Base-by-base conservation (phyloP, 495 filamentous ascomycete genomes). In the Cladorrhinum samala region DNA sequence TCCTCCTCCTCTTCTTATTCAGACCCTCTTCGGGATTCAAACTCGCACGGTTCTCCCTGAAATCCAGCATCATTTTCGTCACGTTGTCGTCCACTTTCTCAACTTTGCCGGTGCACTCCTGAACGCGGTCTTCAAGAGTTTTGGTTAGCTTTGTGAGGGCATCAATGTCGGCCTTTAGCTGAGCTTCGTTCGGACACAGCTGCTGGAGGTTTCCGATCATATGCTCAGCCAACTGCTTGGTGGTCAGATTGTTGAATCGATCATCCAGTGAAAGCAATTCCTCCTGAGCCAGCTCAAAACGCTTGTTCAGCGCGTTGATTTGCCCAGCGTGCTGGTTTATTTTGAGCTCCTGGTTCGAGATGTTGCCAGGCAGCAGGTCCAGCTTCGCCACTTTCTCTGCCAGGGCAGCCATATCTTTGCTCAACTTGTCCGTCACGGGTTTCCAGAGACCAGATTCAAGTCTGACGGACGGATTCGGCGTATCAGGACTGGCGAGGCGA, bases 171-270 rank as follows among this genome's bases (percentile, higher is more conserved):
- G 25, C 44, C 1, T 17, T 17, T 1, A 61, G n/a, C 19, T 59
- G 47, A 4, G 38, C 38, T 1, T 50, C 24, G 3, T 49, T 51
- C 2, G 65, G 54, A 16, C 56, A 60, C 9, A 66, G n/a, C 1
- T 51, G 46, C 45, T 60, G 53, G 14, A 71, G 18, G 8, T 61
- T 53, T 0, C 59, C 61, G 0, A 67, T 56, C 4, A 69, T 59
- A 13, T 45, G 30, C 33, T 68, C 57, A 0, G 57, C 59, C 2
- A 71, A 42, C 1, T 52, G 36, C 20, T 56, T 59, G 14, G 66
- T 67, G 16, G 61, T 45, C 11, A 71, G 27, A 27, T 68, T 71
- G 47, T 59, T 62, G 20, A 43, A 68, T 6, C 54, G 58, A 9
- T 54, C 40, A 40, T 66, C 52, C 13, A 69, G 42, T 1, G 53